A percentile compares a stretch with the other conserved stretches of the same genome.
These are phyloP conservation scores for Colletotrichum viniferum DNA, from an alignment of 2,329 filamentous ascomycete genomes.

Conservation along the genomic window DNA sequence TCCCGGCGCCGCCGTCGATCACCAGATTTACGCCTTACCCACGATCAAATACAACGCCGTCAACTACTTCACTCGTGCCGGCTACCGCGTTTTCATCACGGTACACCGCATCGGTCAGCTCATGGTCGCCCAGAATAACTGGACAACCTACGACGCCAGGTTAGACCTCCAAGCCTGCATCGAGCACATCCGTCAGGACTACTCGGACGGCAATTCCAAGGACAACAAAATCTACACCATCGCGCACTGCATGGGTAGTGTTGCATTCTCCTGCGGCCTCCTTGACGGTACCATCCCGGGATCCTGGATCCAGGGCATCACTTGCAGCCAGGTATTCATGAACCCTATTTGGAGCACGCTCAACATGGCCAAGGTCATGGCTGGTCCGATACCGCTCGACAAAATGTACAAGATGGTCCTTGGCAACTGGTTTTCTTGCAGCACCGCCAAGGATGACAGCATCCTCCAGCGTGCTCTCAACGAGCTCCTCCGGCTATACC, in stretches of 20 bases:
- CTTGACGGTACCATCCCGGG: constrained; percentile 65
- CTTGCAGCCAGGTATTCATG: constrained; percentile 67
- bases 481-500: constrained; percentile 62
- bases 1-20: constrained; percentile 66
- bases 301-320: constrained; percentile 61
- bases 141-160: constrained; percentile 64
- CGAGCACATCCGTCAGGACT: constrained; percentile 51
- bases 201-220: constrained; percentile 28
- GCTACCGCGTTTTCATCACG: constrained; percentile 63
- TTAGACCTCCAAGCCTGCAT: constrained; percentile 63
- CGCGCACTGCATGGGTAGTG: constrained; percentile 68
- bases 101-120: constrained; percentile 63
- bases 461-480: constrained; percentile 56
- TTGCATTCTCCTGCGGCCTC: constrained; percentile 62
- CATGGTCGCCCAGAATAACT: constrained; percentile 52
- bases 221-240: constrained; percentile 58
- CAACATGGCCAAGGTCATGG: constrained; percentile 61
- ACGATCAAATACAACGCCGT: constrained; percentile 68
- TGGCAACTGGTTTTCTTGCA: constrained; percentile 61
- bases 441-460: constrained; percentile 48
- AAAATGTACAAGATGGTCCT: constrained; percentile 49
- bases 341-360: constrained; percentile 61
- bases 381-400: constrained; percentile 53
- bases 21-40: constrained; percentile 66
- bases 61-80: constrained; percentile 64